Base-by-base conservation (phyloP, 345 rosid genomes). In the Eutrema yunnanense region DNA sequence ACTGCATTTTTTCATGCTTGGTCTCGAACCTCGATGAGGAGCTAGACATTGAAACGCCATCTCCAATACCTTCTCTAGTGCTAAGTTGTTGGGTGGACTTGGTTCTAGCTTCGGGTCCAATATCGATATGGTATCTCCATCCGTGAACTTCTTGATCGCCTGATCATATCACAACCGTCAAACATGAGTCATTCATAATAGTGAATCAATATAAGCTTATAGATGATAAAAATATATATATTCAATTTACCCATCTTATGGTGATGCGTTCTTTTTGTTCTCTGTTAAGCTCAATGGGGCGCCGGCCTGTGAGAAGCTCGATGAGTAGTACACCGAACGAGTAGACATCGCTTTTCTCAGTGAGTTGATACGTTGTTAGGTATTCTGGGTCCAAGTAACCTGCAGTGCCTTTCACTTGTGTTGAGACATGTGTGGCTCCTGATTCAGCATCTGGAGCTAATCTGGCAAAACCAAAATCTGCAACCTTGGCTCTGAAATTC, bases 341-440 rank as follows among this genome's bases (percentile, higher is more conserved):
- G 80, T 86, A 95, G 32, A 95, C 99, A 51, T 95, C 96, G 42
- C 97, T 95, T 82, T 92, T 95, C 67, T 88, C 96, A 0, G 99
- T 95, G 14, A 95, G 89, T 61, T 92, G 96, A 70, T 92, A 88
- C 30, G 99, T 92, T 64, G 76, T 85, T 16, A 95, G 74, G 83
- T 95, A 95, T 69, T 95, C 97, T 0, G 96, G 96, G 54, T 95
- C 99, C 67, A 95, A 73, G 82, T 95, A 95, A 54, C 99, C 97
- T 1, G 92, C 99, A 5, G 97, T 95, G 80, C 96, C 99, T 84
- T 92, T 95, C 62, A 95, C 96, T 84, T 95, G 99, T 36, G 99
- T 95, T 2, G 96, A 95, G 54, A 92, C 92, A 79, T 90, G 96
- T 22, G 99, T 88, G 62, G 82, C 89, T 63, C 96, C 99, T 8